These are phyloP conservation scores for Aspergillus intermedius DNA, from an alignment of 2,329 filamentous ascomycete species.

Conservation along the genomic window DNA sequence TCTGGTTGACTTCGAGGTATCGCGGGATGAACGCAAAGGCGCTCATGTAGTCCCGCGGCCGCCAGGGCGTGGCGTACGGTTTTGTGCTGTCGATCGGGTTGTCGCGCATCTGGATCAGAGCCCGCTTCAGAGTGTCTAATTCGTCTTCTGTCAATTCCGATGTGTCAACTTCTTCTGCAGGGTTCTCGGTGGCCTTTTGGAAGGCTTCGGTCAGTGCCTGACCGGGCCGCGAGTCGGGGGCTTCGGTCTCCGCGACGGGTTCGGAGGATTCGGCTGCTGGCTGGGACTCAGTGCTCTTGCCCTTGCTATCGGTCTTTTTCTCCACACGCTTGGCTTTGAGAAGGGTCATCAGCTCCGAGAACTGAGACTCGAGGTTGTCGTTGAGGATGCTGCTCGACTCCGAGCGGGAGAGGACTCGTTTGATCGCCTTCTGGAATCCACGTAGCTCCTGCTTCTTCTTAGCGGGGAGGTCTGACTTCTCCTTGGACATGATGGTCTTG, in stretches of 20 bases:
- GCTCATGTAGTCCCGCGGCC: slow-evolving; percentile 76
- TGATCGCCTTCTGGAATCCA: slow-evolving; percentile 60
- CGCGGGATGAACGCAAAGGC: slow-evolving; percentile 91
- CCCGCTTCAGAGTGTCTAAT: slow-evolving; percentile 43
- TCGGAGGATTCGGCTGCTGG: slow-evolving; percentile 5
- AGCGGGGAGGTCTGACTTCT: slow-evolving; percentile 51
- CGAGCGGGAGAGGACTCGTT: slow-evolving; percentile 55
- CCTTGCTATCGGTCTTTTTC: slow-evolving; percentile 16
- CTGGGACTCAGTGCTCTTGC: slow-evolving; percentile 7
- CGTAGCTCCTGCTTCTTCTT: slow-evolving; percentile 72
- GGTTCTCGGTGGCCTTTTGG: slow-evolving; percentile 24
- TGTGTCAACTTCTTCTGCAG: slow-evolving; percentile 31
- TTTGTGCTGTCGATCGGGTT: slow-evolving; percentile 72
- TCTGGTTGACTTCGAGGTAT: slow-evolving; percentile 97
- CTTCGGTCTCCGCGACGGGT: slow-evolving; percentile 9
- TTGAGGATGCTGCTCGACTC: slow-evolving; percentile 37
- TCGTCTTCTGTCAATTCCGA: slow-evolving; percentile 45
- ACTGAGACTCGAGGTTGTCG: slow-evolving; percentile 49
- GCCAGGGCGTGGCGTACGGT: slow-evolving; percentile 88
- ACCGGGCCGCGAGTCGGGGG: slow-evolving; percentile 13
- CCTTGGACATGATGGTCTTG: slow-evolving; percentile 52
- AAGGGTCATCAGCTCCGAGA: slow-evolving; percentile 46
- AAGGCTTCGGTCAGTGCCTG: slow-evolving; percentile 29
- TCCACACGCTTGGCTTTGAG: slow-evolving; percentile 37
- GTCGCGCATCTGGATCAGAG: slow-evolving; percentile 60